Evolutionary conservation across 768 basidiomycete species (phyloP).

Genomic region (Rhizopogon rudus): DNA sequence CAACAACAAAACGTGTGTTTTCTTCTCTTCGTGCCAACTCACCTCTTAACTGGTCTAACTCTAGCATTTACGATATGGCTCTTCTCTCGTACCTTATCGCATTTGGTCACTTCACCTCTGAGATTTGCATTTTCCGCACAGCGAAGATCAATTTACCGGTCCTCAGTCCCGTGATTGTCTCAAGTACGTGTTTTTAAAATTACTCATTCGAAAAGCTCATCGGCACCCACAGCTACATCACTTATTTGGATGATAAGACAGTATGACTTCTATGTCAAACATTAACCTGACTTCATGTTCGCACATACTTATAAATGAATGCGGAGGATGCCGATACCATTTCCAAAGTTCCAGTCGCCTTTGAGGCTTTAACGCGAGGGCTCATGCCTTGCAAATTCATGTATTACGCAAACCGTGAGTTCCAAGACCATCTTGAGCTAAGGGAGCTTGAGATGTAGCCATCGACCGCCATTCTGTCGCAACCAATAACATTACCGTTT

Average conservation of each 20-base stretch:
- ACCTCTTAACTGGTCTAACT: background rate
- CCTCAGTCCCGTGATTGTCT: conserved; percentile 76
- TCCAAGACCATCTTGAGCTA: background rate
- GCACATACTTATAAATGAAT: background rate
- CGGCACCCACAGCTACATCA: conserved; percentile 44
- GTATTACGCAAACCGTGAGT: background rate
- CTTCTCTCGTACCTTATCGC: conserved; percentile 87
- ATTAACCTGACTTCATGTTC: conserved; percentile 10
- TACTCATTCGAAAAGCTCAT: conserved; percentile 4
- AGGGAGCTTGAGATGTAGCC: background rate
- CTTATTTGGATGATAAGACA: conserved; percentile 85
- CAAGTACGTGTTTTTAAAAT: conserved; percentile 51
- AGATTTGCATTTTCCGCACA: conserved; percentile 78
- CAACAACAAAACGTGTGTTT: conserved; percentile 66
- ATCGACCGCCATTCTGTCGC: no score
- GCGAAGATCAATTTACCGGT: conserved; percentile 56
- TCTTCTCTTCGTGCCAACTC: conserved; percentile 6
- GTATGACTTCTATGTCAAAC: conserved; percentile 72
- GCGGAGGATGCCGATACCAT: background rate
- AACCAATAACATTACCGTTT: no score
- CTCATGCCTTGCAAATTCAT: background rate
- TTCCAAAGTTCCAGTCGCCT: background rate
- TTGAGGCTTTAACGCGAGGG: background rate
- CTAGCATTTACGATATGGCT: conserved; percentile 86
- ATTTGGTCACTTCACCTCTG: conserved; percentile 83